Base-by-base conservation (phyloP, 2,329 filamentous ascomycete species). In the Beauveria scarabaeidicola region DNA sequence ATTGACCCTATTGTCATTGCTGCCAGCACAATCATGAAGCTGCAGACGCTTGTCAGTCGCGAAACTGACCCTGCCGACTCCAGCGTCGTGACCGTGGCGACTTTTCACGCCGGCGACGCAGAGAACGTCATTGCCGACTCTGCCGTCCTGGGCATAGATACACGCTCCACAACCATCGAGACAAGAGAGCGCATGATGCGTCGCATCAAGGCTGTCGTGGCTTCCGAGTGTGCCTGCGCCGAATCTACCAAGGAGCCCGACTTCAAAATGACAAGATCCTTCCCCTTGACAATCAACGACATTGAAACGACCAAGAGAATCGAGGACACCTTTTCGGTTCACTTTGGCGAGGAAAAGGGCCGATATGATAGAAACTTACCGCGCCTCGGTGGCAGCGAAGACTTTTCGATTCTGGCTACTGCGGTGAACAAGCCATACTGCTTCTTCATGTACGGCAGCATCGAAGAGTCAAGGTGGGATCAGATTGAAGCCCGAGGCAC, bases 281-380 rank as follows among this genome's bases (percentile, higher is more conserved):
- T 79, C 7, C 82, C 82, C 0, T 66, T 80, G 0, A 78, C 79
- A 0, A 72, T 79, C 61, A 85, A 85, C 61, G 81, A 85, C 61
- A 72, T 68, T 0, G 62, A 63, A 0, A 70, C 78, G 0, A 79
- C 78, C 0, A 64, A 64, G 3, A 67, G 64, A 10, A 68, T 85
- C 0, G 74, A 76, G 19, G 66, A 69, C 3, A 69, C 72, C 0
- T 85, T 84, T 63, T 61, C 64, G 0, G 62, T 68, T 1, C 77
- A 81, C 60, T 84, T 85, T 62, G 66, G 62, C 0, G 66, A 66
- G 46, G 60, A 47, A 17, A 47, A 62, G 11, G 70, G 72, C 1
- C 63, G 66, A 0, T 64, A 76, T 41, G 69, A 75, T 11, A 62
- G 70, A 0, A 68, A 78, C 13, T 72, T 74, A 17, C 67, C 74